Conservation (phyloP, 768 basidiomycete genomes). For the Kondoa subrosea region DNA sequence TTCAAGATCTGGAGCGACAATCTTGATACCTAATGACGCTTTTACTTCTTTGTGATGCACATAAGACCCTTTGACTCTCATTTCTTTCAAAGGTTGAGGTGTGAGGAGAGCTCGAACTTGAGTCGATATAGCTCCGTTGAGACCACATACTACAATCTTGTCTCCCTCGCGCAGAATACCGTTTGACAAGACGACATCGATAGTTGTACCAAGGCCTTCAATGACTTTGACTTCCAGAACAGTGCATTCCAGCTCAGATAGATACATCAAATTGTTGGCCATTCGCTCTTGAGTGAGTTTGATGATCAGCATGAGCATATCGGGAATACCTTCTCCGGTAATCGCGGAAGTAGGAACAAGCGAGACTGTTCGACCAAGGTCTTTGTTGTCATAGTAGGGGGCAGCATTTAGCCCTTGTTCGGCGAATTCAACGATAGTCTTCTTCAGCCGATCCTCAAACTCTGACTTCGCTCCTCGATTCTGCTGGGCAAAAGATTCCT, state of each 20-base stretch:
- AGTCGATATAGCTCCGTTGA: conserved; percentile 92
- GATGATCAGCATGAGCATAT: conserved; percentile 97
- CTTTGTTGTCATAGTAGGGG: conserved; percentile 96
- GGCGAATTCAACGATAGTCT: conserved; percentile 83
- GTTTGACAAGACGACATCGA: conserved; percentile 90
- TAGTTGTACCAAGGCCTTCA: conserved; percentile 92
- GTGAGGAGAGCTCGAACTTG: conserved; percentile 85
- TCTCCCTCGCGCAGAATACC: conserved; percentile 83
- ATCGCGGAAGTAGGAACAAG: conserved; percentile 94
- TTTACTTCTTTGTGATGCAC: conserved; percentile 96
- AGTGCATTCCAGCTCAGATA: conserved; percentile 91
- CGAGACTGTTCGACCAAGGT: conserved; percentile 79
- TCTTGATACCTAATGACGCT: conserved; percentile 89
- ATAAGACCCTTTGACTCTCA: conserved; percentile 76
- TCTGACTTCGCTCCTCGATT: conserved; percentile 61
- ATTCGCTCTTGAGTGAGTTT: conserved; percentile 95
- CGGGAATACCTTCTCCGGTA: conserved; percentile 94
- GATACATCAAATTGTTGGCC: conserved; percentile 94
- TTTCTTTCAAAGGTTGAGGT: conserved; percentile 84
- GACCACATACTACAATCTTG: conserved; percentile 83
- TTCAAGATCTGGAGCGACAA: conserved; percentile 83
- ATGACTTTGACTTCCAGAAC: conserved; percentile 97
- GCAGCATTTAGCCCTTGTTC: conserved; percentile 91
- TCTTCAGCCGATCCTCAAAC: conserved; percentile 70
- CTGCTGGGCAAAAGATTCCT: conserved; percentile 73